Percentiles rank a stretch among this genome's conserved stretches.
These are phyloP conservation scores for Phaeosphaeria sp. DNA, from an alignment of 2,329 filamentous ascomycete genomes.

Conservation along the genomic window DNA sequence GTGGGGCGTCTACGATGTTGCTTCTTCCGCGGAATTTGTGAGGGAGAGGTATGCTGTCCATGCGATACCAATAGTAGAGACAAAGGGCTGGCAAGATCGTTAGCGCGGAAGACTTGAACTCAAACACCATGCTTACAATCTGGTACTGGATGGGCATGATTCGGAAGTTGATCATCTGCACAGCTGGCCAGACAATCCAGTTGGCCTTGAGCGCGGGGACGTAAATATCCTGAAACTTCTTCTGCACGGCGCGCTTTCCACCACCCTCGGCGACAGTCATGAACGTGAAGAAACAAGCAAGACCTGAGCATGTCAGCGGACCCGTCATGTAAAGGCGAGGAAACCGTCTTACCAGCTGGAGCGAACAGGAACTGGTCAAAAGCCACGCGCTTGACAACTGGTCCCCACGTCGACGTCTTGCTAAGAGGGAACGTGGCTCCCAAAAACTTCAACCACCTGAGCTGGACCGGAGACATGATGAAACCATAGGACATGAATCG, in stretches of 20 bases:
- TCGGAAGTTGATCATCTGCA: conserved; percentile 96
- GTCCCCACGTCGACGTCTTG: conserved; percentile 71
- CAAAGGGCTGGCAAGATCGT: conserved; percentile 74
- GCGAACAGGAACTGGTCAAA: conserved; percentile 95
- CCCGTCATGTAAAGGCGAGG: conserved; percentile 3
- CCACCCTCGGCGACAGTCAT: conserved; percentile 97
- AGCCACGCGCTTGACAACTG: conserved; percentile 87
- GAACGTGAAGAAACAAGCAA: conserved; percentile 89
- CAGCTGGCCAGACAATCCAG: conserved; percentile 91
- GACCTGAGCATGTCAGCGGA: conserved; percentile 56
- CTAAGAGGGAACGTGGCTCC: conserved; percentile 83
- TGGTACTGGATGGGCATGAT: conserved; percentile 95
- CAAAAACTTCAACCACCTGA: conserved; percentile 93
- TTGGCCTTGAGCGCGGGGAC: conserved; percentile 94
- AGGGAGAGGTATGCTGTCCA: conserved; percentile 98
- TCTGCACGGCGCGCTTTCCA: conserved; percentile 75
- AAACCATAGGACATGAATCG: conserved; percentile 98
- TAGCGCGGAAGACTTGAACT: conserved; percentile 4
- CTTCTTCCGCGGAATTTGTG: conserved; percentile 83
- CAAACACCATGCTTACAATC: conserved; percentile 70
- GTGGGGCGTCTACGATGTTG: conserved; percentile 29
- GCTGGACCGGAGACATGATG: conserved; percentile 92
- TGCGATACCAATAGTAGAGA: conserved; percentile 92
- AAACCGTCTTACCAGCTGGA: conserved; percentile 70
- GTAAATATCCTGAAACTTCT: conserved; percentile 94